phyloP scores from a whole-genome alignment of 257 asterid species.

The Forsythia viridissima region DNA sequence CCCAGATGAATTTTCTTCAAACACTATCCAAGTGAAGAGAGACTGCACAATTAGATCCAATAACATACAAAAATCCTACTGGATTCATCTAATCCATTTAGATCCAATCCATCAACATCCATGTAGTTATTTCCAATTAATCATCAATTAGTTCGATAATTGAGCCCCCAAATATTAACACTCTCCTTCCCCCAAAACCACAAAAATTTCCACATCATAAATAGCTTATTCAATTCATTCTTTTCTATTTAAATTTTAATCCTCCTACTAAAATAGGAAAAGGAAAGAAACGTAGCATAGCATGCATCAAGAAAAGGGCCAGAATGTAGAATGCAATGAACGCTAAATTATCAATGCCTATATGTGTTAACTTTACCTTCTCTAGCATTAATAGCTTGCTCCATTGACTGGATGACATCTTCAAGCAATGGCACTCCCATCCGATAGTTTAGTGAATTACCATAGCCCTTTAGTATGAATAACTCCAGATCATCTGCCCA shows the following conservation, averaged over 20 bases:
- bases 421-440: constrained; percentile 95
- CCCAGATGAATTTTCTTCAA: background rate
- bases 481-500: constrained; percentile 96
- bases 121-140: background rate
- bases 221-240: too few relatives aligned
- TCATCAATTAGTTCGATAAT: background rate
- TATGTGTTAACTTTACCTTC: constrained; percentile 50
- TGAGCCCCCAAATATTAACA: background rate
- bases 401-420: constrained; percentile 93
- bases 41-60: background rate
- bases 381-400: constrained; percentile 73
- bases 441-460: constrained; percentile 79
- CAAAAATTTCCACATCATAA: too few relatives aligned
- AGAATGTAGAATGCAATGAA: background rate
- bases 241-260: too few relatives aligned
- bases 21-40: background rate
- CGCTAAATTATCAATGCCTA: background rate
- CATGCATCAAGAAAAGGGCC: background rate
- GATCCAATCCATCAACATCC: background rate
- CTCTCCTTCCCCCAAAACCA: background rate
- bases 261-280: too few relatives aligned
- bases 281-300: too few relatives aligned
- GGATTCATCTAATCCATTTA: background rate
- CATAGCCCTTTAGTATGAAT: constrained; percentile 86
- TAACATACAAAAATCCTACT: too few relatives aligned